phyloP scores from a whole-genome alignment of 345 rosid species.

The Lumnitzera racemosa region DNA sequence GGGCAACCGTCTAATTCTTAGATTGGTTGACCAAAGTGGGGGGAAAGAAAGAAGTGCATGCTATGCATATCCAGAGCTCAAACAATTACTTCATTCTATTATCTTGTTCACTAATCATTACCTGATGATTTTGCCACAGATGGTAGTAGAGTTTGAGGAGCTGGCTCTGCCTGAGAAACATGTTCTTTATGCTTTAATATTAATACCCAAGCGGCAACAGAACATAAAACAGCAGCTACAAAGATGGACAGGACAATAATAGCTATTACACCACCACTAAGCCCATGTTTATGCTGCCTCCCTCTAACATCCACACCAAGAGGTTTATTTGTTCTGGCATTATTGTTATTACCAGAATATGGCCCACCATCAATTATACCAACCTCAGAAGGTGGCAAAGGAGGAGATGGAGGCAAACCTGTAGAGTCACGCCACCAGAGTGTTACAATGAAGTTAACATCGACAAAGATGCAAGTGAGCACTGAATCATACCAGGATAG shows the following conservation, averaged over 20 bases:
- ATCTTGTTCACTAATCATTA: slow-evolving; percentile 7
- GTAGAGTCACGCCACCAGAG: not conserved
- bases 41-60: too few species aligned
- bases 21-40: too few species aligned
- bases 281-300: slow-evolving; percentile 39
- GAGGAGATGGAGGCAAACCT: slow-evolving; percentile 95
- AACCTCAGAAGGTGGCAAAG: slow-evolving; percentile 47
- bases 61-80: too few species aligned
- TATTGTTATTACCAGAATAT: slow-evolving; percentile 43
- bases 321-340: slow-evolving; percentile 61
- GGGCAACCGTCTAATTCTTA: too few species aligned
- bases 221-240: slow-evolving; percentile 52
- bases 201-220: slow-evolving; percentile 53
- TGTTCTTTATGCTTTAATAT: slow-evolving; percentile 35
- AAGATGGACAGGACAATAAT: slow-evolving; percentile 61
- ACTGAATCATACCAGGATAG: slow-evolving; percentile 48
- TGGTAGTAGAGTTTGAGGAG: slow-evolving; percentile 36
- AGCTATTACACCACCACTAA: slow-evolving; percentile 52
- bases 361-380: slow-evolving; percentile 56
- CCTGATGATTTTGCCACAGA: slow-evolving; percentile 74
- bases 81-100: not conserved
- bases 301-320: slow-evolving; percentile 72
- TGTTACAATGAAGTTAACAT: too few species aligned
- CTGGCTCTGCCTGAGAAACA: slow-evolving; percentile 25
- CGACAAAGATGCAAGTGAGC: not conserved